These are phyloP conservation scores for Aurifilum marmelostoma DNA, from an alignment of 2,329 filamentous ascomycete species.

Conservation along the genomic window DNA sequence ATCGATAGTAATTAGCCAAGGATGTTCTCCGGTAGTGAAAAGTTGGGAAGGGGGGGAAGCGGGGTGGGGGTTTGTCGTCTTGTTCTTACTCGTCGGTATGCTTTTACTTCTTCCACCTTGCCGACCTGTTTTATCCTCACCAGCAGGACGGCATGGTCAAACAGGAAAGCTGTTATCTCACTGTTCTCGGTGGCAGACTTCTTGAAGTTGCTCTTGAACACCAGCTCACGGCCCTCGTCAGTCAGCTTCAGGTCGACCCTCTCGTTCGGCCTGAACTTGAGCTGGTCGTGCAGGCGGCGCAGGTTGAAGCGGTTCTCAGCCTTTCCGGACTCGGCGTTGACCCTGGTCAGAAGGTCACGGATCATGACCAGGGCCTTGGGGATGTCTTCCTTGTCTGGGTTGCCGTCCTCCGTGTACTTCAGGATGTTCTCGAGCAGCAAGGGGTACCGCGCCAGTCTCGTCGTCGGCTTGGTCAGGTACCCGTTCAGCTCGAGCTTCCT, in stretches of 20 bases:
- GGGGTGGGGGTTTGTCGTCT: no score
- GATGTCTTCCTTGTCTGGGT: constrained; percentile 87
- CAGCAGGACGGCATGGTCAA: constrained; percentile 92
- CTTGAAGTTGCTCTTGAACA: constrained; percentile 94
- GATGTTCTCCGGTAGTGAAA: neutral
- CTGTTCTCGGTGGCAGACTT: constrained; percentile 86
- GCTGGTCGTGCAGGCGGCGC: constrained; percentile 85
- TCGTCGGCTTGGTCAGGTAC: constrained; percentile 97
- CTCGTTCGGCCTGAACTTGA: constrained; percentile 88
- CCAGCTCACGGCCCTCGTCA: constrained; percentile 87
- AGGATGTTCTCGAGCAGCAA: constrained; percentile 87
- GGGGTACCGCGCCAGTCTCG: constrained; percentile 90
- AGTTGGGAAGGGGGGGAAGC: no score
- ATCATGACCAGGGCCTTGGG: constrained; percentile 87
- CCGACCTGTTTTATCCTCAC: constrained; percentile 90
- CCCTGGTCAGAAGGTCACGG: constrained; percentile 80
- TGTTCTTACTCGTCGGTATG: constrained; percentile 72
- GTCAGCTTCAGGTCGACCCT: constrained; percentile 93
- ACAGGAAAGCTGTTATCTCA: constrained; percentile 92
- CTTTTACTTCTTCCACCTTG: constrained; percentile 92
- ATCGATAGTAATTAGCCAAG: constrained; percentile 27
- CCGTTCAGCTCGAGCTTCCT: constrained; percentile 96
- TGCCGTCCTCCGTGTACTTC: constrained; percentile 89
- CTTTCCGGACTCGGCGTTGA: constrained; percentile 95
- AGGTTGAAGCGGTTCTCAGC: constrained; percentile 98